A percentile compares a stretch with the other conserved stretches of the same genome.
phyloP scores from a whole-genome alignment of 768 basidiomycete genomes.

The Gloeophyllum trabeum region DNA sequence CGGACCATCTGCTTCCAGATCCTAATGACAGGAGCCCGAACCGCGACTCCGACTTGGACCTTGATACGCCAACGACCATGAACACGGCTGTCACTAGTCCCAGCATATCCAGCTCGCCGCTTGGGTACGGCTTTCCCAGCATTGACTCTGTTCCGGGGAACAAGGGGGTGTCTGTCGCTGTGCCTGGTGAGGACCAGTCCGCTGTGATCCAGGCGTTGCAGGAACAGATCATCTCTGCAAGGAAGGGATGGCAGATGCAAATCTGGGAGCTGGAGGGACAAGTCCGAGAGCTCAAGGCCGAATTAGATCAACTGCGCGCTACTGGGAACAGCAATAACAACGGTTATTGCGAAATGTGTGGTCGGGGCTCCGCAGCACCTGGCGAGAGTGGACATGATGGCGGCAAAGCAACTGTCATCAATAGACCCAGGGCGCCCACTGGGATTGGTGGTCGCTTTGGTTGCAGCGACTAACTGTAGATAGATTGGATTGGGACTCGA shows the following conservation, averaged over 20 bases:
- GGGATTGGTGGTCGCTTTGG: constrained; percentile 55
- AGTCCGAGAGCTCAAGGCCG: constrained; percentile 58
- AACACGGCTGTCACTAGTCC: too few species aligned
- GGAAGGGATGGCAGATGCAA: constrained; percentile 59
- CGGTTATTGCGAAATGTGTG: constrained; percentile 49
- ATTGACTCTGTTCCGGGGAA: constrained; percentile 19
- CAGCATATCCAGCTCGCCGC: constrained; percentile 33
- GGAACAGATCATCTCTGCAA: constrained; percentile 45
- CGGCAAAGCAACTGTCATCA: constrained; percentile 24
- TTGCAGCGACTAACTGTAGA: constrained; percentile 35
- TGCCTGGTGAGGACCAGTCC: constrained; percentile 28
- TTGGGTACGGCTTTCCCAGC: constrained; percentile 27
- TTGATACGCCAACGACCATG: constrained; percentile 39
- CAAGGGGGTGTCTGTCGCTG: constrained; percentile 12
- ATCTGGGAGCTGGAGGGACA: constrained; percentile 70
- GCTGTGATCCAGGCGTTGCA: constrained; percentile 41
- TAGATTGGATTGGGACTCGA: too few species aligned
- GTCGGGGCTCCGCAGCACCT: constrained; percentile 27
- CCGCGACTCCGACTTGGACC: constrained; percentile 27
- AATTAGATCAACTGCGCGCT: constrained; percentile 46
- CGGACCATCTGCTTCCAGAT: constrained; percentile 22
- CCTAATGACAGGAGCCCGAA: constrained; percentile 11
- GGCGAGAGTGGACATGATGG: not conserved
- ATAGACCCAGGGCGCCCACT: constrained; percentile 60
- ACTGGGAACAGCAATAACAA: constrained; percentile 21